Conservation (phyloP, 148 eudicot species). For the Cornus controversa region DNA sequence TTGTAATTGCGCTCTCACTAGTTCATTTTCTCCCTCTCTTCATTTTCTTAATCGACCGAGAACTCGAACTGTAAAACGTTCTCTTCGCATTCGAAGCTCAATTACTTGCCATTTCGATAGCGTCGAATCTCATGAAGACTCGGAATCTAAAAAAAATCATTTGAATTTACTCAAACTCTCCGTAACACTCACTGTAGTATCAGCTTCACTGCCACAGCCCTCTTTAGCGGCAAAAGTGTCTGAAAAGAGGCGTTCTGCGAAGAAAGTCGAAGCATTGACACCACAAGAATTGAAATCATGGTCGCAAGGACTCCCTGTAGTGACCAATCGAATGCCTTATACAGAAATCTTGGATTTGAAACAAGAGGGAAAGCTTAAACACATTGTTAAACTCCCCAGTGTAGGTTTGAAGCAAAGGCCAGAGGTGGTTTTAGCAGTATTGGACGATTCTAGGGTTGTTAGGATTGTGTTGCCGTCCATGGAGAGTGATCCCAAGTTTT, state of each 20-base stretch:
- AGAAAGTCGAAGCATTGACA: slow-evolving; percentile 52
- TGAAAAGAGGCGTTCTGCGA: slow-evolving; percentile 52
- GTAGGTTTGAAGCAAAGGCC: slow-evolving; percentile 46
- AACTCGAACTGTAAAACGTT: slow-evolving; percentile 20
- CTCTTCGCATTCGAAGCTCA: slow-evolving; percentile 23
- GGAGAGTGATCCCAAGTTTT: slow-evolving; percentile 64
- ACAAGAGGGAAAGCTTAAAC: slow-evolving; percentile 68
- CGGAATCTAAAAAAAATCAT: slow-evolving; percentile 14
- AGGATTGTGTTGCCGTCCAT: slow-evolving; percentile 77
- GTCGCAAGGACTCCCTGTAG: slow-evolving; percentile 74
- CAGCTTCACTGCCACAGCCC: slow-evolving; percentile 61
- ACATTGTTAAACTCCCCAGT: slow-evolving; percentile 59
- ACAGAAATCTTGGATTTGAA: slow-evolving; percentile 64
- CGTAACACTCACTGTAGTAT: slow-evolving; percentile 68
- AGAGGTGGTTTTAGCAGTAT: slow-evolving; percentile 67
- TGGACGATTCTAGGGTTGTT: slow-evolving; percentile 81
- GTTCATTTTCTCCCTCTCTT: slow-evolving; percentile 39
- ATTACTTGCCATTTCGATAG: slow-evolving; percentile 31
- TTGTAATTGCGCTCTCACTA: slow-evolving; percentile 30
- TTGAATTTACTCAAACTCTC: slow-evolving; percentile 51
- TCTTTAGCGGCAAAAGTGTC: slow-evolving; percentile 60
- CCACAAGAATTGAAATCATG: slow-evolving; percentile 63
- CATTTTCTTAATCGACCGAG: slow-evolving; percentile 25
- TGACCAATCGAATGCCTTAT: slow-evolving; percentile 53
- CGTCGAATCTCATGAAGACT: slow-evolving; percentile 31